Base-by-base conservation (phyloP, 2,329 filamentous ascomycete genomes). In the Alternaria consortialis region DNA sequence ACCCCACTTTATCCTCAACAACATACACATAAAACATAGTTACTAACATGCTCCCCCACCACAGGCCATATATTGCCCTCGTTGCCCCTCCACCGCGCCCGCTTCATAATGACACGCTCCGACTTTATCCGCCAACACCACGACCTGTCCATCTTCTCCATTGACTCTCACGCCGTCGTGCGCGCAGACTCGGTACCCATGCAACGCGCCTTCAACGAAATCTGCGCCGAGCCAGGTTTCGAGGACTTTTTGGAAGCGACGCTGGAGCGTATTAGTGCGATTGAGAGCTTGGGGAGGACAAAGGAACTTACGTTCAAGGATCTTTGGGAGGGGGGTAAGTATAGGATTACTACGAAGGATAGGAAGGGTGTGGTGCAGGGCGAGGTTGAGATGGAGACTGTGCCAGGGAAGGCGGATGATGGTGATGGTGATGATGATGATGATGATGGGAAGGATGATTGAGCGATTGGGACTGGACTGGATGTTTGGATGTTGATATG, bases 281-380 rank as follows among this genome's bases (percentile, higher is more conserved):
- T 99, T 75, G 95, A 99, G 83, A 94, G 90, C 72, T 84, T 99
- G 63, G 94, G 94, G 36, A 85, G 95, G 64, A 99, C 95, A n/a
- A 88, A 94, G 63, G 95, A 99, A 80, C 78, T 99, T 53, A 96
- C 97, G 1, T 91, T 97, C 66, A 99, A 99, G 82, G 95, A 98
- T 78, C 84, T 98, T 39, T 94, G 95, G 73, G 83, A 94, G 32
- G 89, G 91, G 12, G 93, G 93, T 2, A 90, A 90, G 77, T 97
- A 97, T 50, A 73, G 65, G 58, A 61, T 79, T 40, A 77, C 72
- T 11, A 73, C 69, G 8, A 71, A 61, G 48, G 67, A 77, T 53
- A 56, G 51, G 15, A 74, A 74, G 39, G 77, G 77, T 0, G 66
- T 67, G 40, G 68, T 77, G 23, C 59, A 70, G 34, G 70, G 68